phyloP scores from a whole-genome alignment of 306 rosid genomes.

The Sicyos edulis region DNA sequence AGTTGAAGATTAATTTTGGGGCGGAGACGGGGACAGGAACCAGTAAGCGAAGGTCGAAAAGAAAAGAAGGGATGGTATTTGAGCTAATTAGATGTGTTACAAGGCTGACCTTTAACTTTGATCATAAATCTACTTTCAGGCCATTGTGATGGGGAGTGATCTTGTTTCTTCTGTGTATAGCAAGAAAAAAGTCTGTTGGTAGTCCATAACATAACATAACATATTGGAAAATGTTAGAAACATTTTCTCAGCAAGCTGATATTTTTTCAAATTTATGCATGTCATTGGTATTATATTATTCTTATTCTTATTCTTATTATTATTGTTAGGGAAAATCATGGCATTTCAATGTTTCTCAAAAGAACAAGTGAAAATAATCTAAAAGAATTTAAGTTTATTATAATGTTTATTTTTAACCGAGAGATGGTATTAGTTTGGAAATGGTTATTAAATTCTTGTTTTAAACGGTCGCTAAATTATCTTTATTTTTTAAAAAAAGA shows the following conservation, averaged over 20 bases:
- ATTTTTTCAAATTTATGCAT: neutral
- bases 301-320: neutral
- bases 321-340: no score
- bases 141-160: neutral
- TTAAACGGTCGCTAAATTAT: no score
- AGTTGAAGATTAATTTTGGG: slow-evolving; percentile 4
- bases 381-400: no score
- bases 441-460: no score
- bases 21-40: neutral
- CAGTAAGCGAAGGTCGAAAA: neutral
- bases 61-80: neutral
- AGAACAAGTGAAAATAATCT: no score
- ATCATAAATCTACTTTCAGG: neutral
- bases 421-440: no score
- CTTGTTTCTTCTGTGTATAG: slow-evolving; percentile 4
- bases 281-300: neutral
- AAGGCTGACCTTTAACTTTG: neutral
- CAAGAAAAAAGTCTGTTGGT: neutral
- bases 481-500: no score
- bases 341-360: no score
- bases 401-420: no score
- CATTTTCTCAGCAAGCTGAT: neutral
- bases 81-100: slow-evolving; percentile 3
- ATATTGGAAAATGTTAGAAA: neutral
- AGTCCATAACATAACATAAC: neutral